phyloP scores from a whole-genome alignment of 768 basidiomycete species.

The Leccinum disarticulatum region DNA sequence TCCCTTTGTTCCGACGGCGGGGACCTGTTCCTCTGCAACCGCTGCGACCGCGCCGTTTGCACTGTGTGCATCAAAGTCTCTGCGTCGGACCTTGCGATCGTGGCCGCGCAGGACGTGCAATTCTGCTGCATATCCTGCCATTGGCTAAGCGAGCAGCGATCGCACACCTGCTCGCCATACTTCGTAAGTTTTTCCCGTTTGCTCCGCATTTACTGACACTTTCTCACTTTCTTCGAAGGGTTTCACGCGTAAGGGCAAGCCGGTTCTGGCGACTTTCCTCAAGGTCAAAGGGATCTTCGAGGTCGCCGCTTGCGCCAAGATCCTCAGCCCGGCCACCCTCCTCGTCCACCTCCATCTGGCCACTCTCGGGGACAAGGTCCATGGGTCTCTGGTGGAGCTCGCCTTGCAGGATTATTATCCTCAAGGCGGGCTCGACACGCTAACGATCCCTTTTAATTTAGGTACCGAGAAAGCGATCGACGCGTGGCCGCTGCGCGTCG shows the following conservation, averaged over 20 bases:
- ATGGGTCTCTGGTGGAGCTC: not conserved
- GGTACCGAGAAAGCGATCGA: not conserved
- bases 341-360: not conserved
- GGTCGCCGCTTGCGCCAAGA: not conserved
- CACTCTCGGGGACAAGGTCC: not conserved
- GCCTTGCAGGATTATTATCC: not conserved
- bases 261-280: not conserved
- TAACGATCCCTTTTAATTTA: not conserved
- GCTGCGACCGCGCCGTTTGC: not conserved
- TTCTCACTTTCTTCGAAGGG: not conserved
- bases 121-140: not conserved
- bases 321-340: not conserved
- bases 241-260: not conserved
- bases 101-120: not conserved
- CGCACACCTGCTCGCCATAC: not conserved
- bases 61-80: not conserved
- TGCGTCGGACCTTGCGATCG: not conserved
- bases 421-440: not conserved
- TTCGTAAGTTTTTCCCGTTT: not conserved
- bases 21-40: not conserved
- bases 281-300: not conserved
- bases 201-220: not conserved
- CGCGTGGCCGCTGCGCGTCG: not conserved
- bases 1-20: not conserved
- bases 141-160: not conserved